Conservation (phyloP, 257 asterid genomes). For the Solanum habrochaites region DNA sequence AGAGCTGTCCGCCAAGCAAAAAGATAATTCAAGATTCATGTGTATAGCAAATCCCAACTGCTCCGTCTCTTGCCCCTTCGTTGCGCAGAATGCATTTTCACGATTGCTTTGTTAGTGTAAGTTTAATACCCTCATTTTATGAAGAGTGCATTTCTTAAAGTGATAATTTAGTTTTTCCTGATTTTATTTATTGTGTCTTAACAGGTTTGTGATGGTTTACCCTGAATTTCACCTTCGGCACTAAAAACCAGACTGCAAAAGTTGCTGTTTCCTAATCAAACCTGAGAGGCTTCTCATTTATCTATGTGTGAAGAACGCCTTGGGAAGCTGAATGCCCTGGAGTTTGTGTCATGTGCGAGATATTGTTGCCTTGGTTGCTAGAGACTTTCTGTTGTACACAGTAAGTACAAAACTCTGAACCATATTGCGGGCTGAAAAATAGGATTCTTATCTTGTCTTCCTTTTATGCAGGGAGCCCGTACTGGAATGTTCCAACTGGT, state of each 20-base stretch:
- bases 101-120: slow-evolving; percentile 22
- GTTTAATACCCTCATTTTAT: not conserved
- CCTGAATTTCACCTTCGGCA: not conserved
- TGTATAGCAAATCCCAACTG: not conserved
- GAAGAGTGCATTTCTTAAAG: not conserved
- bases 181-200: not conserved
- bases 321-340: not conserved
- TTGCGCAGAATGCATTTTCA: not conserved
- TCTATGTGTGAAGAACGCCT: not conserved
- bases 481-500: slow-evolving; percentile 4
- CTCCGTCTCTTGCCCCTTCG: not conserved
- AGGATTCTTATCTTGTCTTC: not conserved
- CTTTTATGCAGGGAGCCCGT: slow-evolving; percentile 3
- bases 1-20: not conserved
- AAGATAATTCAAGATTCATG: not conserved
- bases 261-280: slow-evolving; percentile 12
- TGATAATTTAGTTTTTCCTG: not conserved
- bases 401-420: not conserved
- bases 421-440: not conserved
- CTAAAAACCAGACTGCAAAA: slow-evolving; percentile 12
- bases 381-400: not conserved
- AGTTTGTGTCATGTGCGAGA: not conserved
- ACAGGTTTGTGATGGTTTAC: not conserved
- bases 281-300: not conserved
- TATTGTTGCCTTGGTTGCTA: not conserved